These are phyloP conservation scores for Nepenthes mirabilis DNA, from an alignment of 148 eudicot species.

Conservation along the genomic window DNA sequence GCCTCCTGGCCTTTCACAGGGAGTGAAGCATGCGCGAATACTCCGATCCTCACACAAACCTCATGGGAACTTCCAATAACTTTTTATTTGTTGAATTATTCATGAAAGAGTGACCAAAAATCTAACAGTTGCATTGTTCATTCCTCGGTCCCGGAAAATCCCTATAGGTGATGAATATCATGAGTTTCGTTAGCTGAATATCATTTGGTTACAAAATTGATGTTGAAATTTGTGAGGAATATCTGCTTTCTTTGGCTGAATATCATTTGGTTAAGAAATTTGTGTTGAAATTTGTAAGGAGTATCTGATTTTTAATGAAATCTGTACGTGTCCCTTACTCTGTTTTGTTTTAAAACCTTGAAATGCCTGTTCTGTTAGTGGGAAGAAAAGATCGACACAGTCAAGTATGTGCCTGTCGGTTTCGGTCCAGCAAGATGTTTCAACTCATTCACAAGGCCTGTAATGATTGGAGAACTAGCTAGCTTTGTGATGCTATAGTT, in stretches of 20 bases:
- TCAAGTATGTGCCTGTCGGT: slow-evolving; percentile 38
- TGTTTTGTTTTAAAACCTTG: slow-evolving; percentile 9
- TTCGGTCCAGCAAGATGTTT: slow-evolving; percentile 24
- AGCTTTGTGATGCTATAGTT: too few relatives aligned
- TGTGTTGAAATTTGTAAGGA: slow-evolving; percentile 10
- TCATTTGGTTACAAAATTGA: slow-evolving; percentile 7
- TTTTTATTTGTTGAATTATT: too few relatives aligned
- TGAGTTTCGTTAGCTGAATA: slow-evolving; percentile 41
- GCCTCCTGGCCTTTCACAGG: too few relatives aligned
- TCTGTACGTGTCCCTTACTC: slow-evolving; percentile 5
- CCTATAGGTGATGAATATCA: slow-evolving; percentile 54
- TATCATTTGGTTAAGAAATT: slow-evolving; percentile 8
- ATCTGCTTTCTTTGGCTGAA: slow-evolving; percentile 8
- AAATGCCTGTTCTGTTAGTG: slow-evolving; percentile 38
- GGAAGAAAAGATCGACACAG: slow-evolving; percentile 30
- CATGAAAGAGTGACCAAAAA: too few relatives aligned
- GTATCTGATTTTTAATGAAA: slow-evolving; percentile 10
- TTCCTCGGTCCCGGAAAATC: background rate
- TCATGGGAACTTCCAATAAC: too few relatives aligned
- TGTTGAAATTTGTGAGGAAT: slow-evolving; percentile 11
- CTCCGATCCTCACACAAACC: too few relatives aligned
- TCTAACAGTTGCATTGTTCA: background rate
- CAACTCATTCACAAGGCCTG: slow-evolving; percentile 18
- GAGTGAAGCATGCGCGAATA: too few relatives aligned
- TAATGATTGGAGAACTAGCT: too few relatives aligned